Evolutionary conservation across 805 yeast genomes (phyloP).

Genomic region (Teunomyces funiuensis): DNA sequence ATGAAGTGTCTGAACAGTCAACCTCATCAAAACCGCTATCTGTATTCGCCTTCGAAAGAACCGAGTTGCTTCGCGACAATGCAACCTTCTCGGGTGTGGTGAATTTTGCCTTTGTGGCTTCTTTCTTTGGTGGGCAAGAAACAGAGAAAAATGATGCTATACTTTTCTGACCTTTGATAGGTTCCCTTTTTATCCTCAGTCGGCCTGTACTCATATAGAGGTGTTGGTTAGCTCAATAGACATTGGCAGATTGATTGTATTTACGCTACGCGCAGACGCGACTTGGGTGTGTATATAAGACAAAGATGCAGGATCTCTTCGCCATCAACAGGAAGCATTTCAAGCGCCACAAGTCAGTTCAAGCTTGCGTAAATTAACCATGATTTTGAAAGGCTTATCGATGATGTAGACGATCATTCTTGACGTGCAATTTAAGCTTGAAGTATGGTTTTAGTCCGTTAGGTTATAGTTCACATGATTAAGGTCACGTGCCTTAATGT

Average conservation of each 20-base stretch:
- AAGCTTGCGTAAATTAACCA: no score
- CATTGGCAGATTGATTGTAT: background rate
- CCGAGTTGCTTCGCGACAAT: conserved; percentile 20
- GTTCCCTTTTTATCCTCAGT: background rate
- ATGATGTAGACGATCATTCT: no score
- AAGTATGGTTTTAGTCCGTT: no score
- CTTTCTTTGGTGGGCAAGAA: conserved; percentile 1
- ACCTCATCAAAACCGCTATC: conserved; percentile 30
- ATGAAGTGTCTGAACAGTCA: conserved; percentile 29
- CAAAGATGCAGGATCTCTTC: no score
- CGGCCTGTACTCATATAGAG: background rate
- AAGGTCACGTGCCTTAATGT: no score
- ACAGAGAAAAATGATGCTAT: conserved; percentile 5
- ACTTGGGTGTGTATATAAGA: background rate
- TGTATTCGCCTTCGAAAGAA: conserved; percentile 18
- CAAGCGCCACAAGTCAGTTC: no score
- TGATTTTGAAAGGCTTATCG: no score
- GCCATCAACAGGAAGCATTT: no score
- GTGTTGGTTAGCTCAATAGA: background rate
- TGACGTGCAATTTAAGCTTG: no score
- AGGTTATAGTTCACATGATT: no score
- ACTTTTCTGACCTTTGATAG: background rate
- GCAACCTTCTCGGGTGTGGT: conserved; percentile 15
- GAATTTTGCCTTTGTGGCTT: background rate
- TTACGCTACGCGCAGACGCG: background rate